phyloP scores from a whole-genome alignment of 176 grass and related monocot genomes.

The Cenchrus americanus region DNA sequence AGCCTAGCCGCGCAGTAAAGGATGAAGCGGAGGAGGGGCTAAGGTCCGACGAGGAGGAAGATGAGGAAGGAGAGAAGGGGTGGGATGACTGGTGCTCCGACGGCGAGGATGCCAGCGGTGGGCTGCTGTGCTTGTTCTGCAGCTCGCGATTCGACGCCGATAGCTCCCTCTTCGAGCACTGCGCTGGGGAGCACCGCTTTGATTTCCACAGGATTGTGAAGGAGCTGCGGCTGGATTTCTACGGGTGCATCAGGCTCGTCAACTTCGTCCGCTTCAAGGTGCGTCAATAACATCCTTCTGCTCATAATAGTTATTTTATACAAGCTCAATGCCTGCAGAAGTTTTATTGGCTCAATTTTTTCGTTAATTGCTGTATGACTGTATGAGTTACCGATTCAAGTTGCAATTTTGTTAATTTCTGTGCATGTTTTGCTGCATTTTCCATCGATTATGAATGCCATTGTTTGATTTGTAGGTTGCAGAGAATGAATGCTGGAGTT shows the following conservation, averaged over 20 bases:
- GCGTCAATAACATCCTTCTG: not conserved
- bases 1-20: not conserved
- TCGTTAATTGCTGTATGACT: not conserved
- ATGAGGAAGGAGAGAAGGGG: slow-evolving; percentile 63
- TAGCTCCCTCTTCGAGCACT: slow-evolving; percentile 66
- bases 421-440: slow-evolving; percentile 5
- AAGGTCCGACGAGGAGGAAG: slow-evolving; percentile 34
- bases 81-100: slow-evolving; percentile 89
- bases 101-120: slow-evolving; percentile 45
- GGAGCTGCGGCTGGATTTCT: slow-evolving; percentile 75
- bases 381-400: not conserved
- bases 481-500: slow-evolving; percentile 77
- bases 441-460: not conserved
- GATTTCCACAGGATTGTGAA: slow-evolving; percentile 60
- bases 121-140: slow-evolving; percentile 82
- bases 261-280: slow-evolving; percentile 91
- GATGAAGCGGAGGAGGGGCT: slow-evolving; percentile 5
- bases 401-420: slow-evolving; percentile 13
- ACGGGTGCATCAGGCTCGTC: slow-evolving; percentile 83
- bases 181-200: slow-evolving; percentile 61
- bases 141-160: slow-evolving; percentile 58
- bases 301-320: not conserved
- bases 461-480: slow-evolving; percentile 67
- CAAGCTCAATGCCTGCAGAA: not conserved
- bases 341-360: not conserved